Base-by-base conservation (phyloP, 345 rosid species). In the Eucalyptus cloeziana region DNA sequence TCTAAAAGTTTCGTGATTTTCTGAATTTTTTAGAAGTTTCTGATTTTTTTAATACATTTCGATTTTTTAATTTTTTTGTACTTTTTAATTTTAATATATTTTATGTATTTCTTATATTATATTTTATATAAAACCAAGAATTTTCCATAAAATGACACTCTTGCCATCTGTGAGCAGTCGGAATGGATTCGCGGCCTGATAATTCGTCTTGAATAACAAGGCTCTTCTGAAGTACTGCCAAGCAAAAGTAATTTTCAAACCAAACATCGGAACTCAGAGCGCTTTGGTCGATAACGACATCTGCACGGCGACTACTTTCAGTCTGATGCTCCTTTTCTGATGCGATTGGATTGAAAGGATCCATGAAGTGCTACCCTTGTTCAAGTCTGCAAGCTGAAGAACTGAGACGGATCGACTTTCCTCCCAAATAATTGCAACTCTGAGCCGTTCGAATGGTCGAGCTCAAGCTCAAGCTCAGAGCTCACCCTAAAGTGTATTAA, bases 401-500 rank as follows among this genome's bases (percentile, higher is more conserved):
- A 51, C 56, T 51, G 1, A 31, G 79, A 9, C 3, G 88, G 43
- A 31, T 58, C 22, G 4, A 7, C 33, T 50, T 33, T 51, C 60
- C 88, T 87, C n/a, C 49, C n/a, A 16, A 2, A 58, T 33, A 43
- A 22, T 17, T 58, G 40, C 54, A 49, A 37, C 81, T n/a, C 45
- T 37, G 45, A 91, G 86, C 40, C 54, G 89, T 17, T 51, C 22
- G 69, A 88, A 87, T 25, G 86, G 81, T 37, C 40, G 6, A 71
- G 4, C 81, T 45, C 89, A 49, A 49, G 30, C 90, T 93, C 93
- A 49, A 49, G 30, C 90, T 93, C 93, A 31, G 2, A 7, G 8
- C 4, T 51, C 22, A 51, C 91, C 91, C 58, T 90, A 92, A 30
- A 91, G 90, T 43, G 92, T 90, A 21, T 86, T 91, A 88, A 86